Conservation (phyloP, 805 yeast genomes). For the Metschnikowia vanudenii region DNA sequence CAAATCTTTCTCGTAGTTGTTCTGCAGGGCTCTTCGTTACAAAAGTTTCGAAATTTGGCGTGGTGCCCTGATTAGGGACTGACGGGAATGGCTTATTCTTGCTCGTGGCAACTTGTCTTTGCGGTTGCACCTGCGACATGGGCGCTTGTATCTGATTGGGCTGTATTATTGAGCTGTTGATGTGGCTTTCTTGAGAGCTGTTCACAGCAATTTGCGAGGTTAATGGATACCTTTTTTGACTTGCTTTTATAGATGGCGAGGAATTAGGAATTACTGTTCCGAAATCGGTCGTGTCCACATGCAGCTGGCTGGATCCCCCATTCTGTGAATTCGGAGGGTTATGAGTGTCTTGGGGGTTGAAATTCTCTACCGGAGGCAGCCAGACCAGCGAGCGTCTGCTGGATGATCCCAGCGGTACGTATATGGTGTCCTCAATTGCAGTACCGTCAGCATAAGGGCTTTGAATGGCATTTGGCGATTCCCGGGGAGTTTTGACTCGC, state of each 20-base stretch:
- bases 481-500: too few relatives aligned
- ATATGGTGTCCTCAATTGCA: neutral
- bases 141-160: neutral
- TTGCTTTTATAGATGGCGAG: slow-evolving; percentile 6
- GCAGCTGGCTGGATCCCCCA: neutral
- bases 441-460: neutral
- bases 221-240: slow-evolving; percentile 4
- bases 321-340: neutral
- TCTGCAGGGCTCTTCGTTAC: neutral
- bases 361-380: neutral
- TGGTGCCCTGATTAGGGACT: neutral
- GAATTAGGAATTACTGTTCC: slow-evolving; percentile 12
- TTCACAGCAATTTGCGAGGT: slow-evolving; percentile 10
- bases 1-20: neutral
- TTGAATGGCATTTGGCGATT: too few relatives aligned
- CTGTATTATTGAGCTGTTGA: slow-evolving; percentile 1
- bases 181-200: slow-evolving; percentile 10
- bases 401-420: slow-evolving; percentile 3
- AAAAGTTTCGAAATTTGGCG: neutral
- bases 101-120: neutral
- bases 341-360: neutral
- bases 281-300: slow-evolving; percentile 1
- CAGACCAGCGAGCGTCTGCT: neutral
- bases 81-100: neutral
- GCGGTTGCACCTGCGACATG: neutral